Percentiles rank a stretch among this genome's conserved stretches.
phyloP scores from a whole-genome alignment of 495 filamentous ascomycete species.

The Penicillium goetzii region DNA sequence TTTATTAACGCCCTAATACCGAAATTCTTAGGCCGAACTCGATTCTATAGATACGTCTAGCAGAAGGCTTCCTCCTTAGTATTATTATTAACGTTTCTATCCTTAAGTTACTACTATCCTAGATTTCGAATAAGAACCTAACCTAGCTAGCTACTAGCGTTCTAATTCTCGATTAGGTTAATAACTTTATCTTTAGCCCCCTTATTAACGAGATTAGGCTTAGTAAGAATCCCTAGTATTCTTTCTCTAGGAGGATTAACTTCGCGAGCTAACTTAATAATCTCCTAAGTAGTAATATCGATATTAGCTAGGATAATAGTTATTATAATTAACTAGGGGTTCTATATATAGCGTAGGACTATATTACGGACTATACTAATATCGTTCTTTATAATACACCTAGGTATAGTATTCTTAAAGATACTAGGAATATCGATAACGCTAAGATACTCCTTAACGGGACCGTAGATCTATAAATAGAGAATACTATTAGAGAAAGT shows the following conservation, averaged over 20 bases:
- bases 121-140: slow-evolving; percentile 62
- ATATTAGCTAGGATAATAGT: slow-evolving; percentile 65
- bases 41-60: slow-evolving; percentile 46
- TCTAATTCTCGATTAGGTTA: slow-evolving; percentile 51
- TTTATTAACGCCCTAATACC: slow-evolving; percentile 53
- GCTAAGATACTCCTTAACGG: slow-evolving; percentile 59
- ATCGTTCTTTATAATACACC: slow-evolving; percentile 53
- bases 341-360: slow-evolving; percentile 57
- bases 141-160: slow-evolving; percentile 50
- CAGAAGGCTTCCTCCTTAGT: slow-evolving; percentile 29
- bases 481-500: slow-evolving; percentile 62
- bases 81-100: slow-evolving; percentile 23
- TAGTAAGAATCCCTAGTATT: slow-evolving; percentile 64
- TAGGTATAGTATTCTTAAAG: slow-evolving; percentile 57
- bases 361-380: slow-evolving; percentile 55
- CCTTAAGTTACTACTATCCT: slow-evolving; percentile 34
- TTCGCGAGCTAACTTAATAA: slow-evolving; percentile 56
- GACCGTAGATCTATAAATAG: slow-evolving; percentile 61
- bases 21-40: slow-evolving; percentile 46
- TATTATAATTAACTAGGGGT: slow-evolving; percentile 59
- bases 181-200: slow-evolving; percentile 47
- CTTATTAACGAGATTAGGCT: slow-evolving; percentile 61
- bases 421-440: slow-evolving; percentile 68
- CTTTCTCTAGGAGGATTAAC: slow-evolving; percentile 52
- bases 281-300: slow-evolving; percentile 65